Percentiles rank a stretch among this genome's conserved stretches.
Evolutionary conservation across 2,329 filamentous ascomycete species (phyloP).

Genomic region (Cryphonectria naterciae): DNA sequence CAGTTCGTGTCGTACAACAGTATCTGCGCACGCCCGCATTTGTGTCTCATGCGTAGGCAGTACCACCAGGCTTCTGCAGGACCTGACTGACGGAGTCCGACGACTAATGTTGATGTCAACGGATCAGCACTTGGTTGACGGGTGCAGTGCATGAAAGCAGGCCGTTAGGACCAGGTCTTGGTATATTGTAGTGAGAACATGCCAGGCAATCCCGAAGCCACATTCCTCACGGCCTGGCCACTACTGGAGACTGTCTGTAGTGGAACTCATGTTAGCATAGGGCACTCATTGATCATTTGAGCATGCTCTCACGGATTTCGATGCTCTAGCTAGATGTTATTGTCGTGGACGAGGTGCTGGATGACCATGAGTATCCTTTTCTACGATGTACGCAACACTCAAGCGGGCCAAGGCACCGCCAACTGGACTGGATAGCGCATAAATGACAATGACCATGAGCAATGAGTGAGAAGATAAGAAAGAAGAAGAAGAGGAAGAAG

Average conservation of each 20-base stretch:
- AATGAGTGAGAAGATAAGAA: background rate
- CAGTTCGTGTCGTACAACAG: background rate
- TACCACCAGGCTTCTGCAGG: slow-evolving; percentile 1
- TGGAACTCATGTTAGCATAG: background rate
- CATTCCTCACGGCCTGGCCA: background rate
- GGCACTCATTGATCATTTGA: background rate
- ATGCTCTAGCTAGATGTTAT: background rate
- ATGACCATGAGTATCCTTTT: background rate
- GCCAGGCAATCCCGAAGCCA: background rate
- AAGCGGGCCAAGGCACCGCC: background rate
- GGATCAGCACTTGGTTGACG: background rate
- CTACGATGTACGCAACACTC: background rate
- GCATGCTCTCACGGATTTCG: background rate
- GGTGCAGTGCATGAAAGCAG: background rate
- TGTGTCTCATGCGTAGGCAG: background rate
- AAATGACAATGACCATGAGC: background rate
- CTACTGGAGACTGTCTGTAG: background rate
- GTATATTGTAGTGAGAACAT: background rate
- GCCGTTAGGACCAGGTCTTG: background rate
- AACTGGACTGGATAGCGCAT: background rate
- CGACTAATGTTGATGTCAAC: background rate
- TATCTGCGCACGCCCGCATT: background rate
- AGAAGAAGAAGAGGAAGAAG: too few species aligned
- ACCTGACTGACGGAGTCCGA: background rate
- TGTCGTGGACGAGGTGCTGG: background rate